phyloP scores from a whole-genome alignment of 805 yeast species.

The Teunomyces aglyptinius region DNA sequence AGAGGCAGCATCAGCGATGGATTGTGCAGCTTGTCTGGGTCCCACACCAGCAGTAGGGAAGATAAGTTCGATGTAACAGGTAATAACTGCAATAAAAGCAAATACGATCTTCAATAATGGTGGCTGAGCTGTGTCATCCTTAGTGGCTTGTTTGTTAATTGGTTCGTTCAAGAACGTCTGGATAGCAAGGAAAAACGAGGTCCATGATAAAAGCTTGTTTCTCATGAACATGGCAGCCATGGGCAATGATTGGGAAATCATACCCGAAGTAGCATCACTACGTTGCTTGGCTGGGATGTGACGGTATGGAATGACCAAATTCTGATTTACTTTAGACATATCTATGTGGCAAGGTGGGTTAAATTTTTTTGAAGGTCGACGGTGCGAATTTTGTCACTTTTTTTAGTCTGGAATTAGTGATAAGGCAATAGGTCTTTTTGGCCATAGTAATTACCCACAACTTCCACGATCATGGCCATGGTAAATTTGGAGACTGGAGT shows the following conservation, averaged over 20 bases:
- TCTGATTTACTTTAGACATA: conserved; percentile 2
- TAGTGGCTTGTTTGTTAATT: conserved; percentile 24
- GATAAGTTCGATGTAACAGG: conserved; percentile 55
- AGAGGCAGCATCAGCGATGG: conserved; percentile 18
- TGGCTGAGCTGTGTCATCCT: conserved; percentile 38
- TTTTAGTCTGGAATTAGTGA: too few species aligned
- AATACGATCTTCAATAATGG: conserved; percentile 46
- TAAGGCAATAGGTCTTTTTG: conserved; percentile 29
- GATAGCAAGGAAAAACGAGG: conserved; percentile 50
- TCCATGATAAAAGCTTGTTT: conserved; percentile 57
- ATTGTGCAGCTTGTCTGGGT: conserved; percentile 16
- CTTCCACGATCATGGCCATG: conserved; percentile 28
- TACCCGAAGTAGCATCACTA: conserved; percentile 40
- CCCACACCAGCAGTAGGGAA: conserved; percentile 39
- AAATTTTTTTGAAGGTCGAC: neutral
- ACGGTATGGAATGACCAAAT: conserved; percentile 26
- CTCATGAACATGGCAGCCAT: conserved; percentile 70
- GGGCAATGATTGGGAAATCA: conserved; percentile 58
- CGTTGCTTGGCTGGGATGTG: conserved; percentile 51
- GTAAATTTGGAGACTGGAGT: conserved; percentile 21
- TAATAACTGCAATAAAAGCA: conserved; percentile 46
- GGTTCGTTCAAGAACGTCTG: conserved; percentile 49
- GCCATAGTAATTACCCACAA: conserved; percentile 34
- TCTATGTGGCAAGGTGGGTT: neutral
- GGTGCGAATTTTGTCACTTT: neutral